Percentiles rank a stretch among this genome's conserved stretches.
Conservation (phyloP, 306 rosid species). For the Coriaria nepalensis region DNA sequence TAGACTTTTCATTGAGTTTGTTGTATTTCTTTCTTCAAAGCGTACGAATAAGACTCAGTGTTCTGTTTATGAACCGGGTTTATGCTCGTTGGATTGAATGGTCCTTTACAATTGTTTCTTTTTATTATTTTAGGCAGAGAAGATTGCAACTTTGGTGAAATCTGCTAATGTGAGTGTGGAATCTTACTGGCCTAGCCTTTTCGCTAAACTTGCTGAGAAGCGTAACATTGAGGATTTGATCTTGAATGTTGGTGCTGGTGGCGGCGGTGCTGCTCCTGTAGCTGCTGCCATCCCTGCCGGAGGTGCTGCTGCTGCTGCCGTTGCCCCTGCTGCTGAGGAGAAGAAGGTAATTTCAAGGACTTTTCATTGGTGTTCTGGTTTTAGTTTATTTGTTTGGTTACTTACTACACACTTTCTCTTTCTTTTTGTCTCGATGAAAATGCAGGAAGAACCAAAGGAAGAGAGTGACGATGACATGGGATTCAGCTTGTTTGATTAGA, state of each 20-base stretch:
- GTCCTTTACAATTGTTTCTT: background rate
- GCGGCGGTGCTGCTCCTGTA: slow-evolving; percentile 31
- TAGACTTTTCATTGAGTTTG: no score
- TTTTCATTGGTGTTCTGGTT: background rate
- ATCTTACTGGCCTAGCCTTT: slow-evolving; percentile 59
- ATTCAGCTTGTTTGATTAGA: slow-evolving; percentile 6
- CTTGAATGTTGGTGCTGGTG: slow-evolving; percentile 34
- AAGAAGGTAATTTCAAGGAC: slow-evolving; percentile 34
- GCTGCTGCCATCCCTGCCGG: slow-evolving; percentile 26
- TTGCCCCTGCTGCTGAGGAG: slow-evolving; percentile 36
- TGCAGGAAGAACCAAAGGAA: slow-evolving; percentile 4
- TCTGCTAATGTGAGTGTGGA: slow-evolving; percentile 43
- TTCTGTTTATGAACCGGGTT: no score
- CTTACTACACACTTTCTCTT: background rate
- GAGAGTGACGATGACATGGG: slow-evolving; percentile 6
- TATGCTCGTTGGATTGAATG: background rate
- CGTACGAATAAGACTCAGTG: no score
- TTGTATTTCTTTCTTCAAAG: no score
- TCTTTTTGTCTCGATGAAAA: background rate
- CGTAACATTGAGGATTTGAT: slow-evolving; percentile 47
- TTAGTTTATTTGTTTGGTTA: background rate
- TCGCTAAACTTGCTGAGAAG: slow-evolving; percentile 57
- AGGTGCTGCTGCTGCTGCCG: slow-evolving; percentile 16
- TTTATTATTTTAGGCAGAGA: slow-evolving; percentile 35
- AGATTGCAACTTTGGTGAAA: slow-evolving; percentile 40